phyloP scores from a whole-genome alignment of 148 eudicot genomes.

The Nepenthes mirabilis region DNA sequence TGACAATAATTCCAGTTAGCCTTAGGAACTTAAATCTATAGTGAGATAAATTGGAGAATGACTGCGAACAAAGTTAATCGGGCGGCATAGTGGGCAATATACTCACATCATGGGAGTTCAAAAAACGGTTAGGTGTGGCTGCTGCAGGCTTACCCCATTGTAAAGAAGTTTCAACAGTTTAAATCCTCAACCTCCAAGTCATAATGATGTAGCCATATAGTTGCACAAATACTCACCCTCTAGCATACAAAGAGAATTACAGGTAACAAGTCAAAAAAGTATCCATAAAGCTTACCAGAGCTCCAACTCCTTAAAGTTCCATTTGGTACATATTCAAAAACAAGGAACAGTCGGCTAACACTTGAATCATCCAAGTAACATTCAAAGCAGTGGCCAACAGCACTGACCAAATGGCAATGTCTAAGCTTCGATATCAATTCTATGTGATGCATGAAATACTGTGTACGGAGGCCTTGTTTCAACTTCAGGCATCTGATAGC shows the following conservation, averaged over 20 bases:
- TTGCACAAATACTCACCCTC: too few relatives aligned
- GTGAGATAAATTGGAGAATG: too few relatives aligned
- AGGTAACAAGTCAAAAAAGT: neutral
- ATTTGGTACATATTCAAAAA: slow-evolving; percentile 75
- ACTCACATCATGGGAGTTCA: neutral
- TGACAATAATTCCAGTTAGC: too few relatives aligned
- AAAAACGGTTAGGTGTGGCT: too few relatives aligned
- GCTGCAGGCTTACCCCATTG: too few relatives aligned
- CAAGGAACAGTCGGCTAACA: slow-evolving; percentile 79
- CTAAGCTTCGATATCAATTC: slow-evolving; percentile 73
- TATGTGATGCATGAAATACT: slow-evolving; percentile 50
- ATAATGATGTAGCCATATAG: too few relatives aligned
- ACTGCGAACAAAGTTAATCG: neutral
- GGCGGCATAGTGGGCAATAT: neutral
- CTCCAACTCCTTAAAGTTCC: slow-evolving; percentile 79
- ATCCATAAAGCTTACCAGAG: slow-evolving; percentile 36
- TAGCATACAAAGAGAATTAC: too few relatives aligned
- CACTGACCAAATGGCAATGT: slow-evolving; percentile 77
- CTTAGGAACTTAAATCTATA: neutral
- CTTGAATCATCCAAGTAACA: slow-evolving; percentile 86
- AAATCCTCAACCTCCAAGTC: too few relatives aligned
- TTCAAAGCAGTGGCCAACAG: slow-evolving; percentile 90
- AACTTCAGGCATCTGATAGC: slow-evolving; percentile 74
- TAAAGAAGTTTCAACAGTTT: too few relatives aligned
- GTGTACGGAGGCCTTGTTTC: slow-evolving; percentile 39